phyloP scores from a whole-genome alignment of 176 grass and related monocot genomes.

The Oropetium thomaeum region DNA sequence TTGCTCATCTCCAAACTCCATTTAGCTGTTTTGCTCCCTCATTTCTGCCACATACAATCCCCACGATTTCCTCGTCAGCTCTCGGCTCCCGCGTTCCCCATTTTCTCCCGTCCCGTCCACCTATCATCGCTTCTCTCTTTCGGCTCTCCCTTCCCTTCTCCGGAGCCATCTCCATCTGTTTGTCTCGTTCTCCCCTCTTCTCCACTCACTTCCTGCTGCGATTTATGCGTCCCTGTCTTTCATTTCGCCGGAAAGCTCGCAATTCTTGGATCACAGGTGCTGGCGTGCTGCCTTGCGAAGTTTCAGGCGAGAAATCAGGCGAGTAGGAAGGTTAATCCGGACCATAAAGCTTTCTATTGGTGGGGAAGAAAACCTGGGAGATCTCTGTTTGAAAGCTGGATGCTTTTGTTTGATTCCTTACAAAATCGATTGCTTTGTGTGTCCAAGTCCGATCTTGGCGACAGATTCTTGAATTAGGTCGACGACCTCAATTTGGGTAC shows the following conservation, averaged over 20 bases:
- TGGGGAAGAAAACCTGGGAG: not conserved
- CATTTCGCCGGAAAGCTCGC: not conserved
- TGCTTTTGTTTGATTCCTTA: not conserved
- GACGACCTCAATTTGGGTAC: constrained; percentile 18
- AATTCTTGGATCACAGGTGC: not conserved
- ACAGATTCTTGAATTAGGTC: not conserved
- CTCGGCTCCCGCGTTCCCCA: not conserved
- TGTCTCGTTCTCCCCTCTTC: constrained; percentile 14
- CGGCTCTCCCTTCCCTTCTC: not conserved
- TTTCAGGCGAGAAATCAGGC: not conserved
- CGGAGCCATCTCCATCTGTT: not conserved
- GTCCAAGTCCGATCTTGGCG: constrained; percentile 1
- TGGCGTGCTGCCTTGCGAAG: not conserved
- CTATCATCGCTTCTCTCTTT: too few species aligned
- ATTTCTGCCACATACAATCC: not conserved
- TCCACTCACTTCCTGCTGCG: not conserved
- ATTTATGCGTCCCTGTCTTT: not conserved
- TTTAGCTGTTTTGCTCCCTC: not conserved
- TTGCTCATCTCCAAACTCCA: too few species aligned
- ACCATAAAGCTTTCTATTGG: not conserved
- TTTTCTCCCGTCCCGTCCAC: not conserved
- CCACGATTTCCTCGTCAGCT: not conserved
- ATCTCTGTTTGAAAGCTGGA: not conserved
- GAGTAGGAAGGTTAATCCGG: not conserved
- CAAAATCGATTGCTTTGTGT: constrained; percentile 6